Evolutionary conservation across 257 asterid genomes (phyloP).

Genomic region (Gentiana straminea): DNA sequence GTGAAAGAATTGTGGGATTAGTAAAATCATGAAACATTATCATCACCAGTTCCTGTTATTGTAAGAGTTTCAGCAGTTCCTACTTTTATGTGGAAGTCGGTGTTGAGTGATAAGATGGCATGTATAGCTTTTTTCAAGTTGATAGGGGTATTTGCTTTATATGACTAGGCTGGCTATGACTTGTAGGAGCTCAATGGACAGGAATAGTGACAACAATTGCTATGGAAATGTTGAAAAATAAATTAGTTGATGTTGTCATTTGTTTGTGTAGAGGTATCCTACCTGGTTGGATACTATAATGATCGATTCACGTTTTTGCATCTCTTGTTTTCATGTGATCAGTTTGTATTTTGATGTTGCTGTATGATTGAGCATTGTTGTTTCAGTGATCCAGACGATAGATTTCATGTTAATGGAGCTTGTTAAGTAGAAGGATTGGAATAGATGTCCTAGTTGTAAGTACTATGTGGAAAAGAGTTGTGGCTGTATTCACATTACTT

Average conservation of each 20-base stretch:
- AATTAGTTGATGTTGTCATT: slow-evolving; percentile 92
- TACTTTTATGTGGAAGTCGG: too few relatives aligned
- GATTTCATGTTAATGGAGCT: slow-evolving; percentile 22
- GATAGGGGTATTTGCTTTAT: too few relatives aligned
- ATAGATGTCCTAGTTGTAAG: too few relatives aligned
- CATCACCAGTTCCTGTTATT: too few relatives aligned
- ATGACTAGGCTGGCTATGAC: slow-evolving; percentile 7
- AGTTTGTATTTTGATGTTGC: neutral
- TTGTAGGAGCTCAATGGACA: slow-evolving; percentile 99
- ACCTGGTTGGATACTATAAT: neutral
- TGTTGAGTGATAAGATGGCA: too few relatives aligned
- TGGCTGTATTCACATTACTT: too few relatives aligned
- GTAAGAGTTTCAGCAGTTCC: too few relatives aligned
- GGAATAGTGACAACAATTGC: slow-evolving; percentile 98
- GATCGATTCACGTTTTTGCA: neutral
- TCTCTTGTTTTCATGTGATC: neutral
- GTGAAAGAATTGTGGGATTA: slow-evolving; percentile 4
- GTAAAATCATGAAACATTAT: too few relatives aligned
- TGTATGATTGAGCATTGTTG: slow-evolving; percentile 5
- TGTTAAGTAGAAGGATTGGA: too few relatives aligned
- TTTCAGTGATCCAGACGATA: slow-evolving; percentile 91
- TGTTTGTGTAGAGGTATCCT: slow-evolving; percentile 78
- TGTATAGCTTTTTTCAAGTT: too few relatives aligned
- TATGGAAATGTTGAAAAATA: slow-evolving; percentile 84
- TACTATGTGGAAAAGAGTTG: too few relatives aligned